These are phyloP conservation scores for Didymella pomorum DNA, from an alignment of 2,329 filamentous ascomycete genomes.

Conservation along the genomic window DNA sequence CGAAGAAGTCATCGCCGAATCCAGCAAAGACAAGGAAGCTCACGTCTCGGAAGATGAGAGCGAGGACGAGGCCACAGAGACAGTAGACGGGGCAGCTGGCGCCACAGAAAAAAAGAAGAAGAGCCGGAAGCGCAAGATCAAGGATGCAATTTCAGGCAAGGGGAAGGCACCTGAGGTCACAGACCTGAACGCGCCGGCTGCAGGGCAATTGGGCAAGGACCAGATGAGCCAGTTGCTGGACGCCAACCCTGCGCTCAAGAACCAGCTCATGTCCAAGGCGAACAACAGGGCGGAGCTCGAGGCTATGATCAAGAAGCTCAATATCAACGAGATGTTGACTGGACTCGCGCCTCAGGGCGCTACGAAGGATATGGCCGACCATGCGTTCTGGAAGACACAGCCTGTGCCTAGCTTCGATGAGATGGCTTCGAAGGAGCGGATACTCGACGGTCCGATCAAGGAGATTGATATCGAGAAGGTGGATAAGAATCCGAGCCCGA, in stretches of 20 bases:
- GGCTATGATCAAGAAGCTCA: constrained; percentile 67
- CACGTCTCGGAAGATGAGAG: constrained; percentile 44
- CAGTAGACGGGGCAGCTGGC: constrained; percentile 44
- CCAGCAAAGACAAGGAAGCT: constrained; percentile 39
- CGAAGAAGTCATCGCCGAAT: constrained; percentile 52
- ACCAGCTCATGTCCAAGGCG: constrained; percentile 45
- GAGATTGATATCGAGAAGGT: constrained; percentile 80
- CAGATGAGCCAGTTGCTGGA: constrained; percentile 50
- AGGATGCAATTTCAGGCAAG: constrained; percentile 52
- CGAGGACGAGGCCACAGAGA: constrained; percentile 43
- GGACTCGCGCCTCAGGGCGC: constrained; percentile 80
- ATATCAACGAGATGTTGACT: constrained; percentile 75
- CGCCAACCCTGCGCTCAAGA: constrained; percentile 50
- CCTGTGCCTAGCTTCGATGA: constrained; percentile 83
- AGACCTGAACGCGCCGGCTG: constrained; percentile 39
- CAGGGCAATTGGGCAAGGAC: constrained; percentile 47
- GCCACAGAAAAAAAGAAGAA: constrained; percentile 69
- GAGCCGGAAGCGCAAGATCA: constrained; percentile 70
- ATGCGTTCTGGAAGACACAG: constrained; percentile 99
- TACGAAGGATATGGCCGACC: constrained; percentile 92
- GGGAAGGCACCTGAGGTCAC: constrained; percentile 40
- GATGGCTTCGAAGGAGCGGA: constrained; percentile 51
- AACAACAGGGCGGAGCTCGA: constrained; percentile 46
- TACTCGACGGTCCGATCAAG: constrained; percentile 83
- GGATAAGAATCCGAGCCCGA: constrained; percentile 74